Evolutionary conservation across 768 basidiomycete species (phyloP), one percentile per base, ranked within the genome.

Genomic region (Mycena capillaripes): DNA sequence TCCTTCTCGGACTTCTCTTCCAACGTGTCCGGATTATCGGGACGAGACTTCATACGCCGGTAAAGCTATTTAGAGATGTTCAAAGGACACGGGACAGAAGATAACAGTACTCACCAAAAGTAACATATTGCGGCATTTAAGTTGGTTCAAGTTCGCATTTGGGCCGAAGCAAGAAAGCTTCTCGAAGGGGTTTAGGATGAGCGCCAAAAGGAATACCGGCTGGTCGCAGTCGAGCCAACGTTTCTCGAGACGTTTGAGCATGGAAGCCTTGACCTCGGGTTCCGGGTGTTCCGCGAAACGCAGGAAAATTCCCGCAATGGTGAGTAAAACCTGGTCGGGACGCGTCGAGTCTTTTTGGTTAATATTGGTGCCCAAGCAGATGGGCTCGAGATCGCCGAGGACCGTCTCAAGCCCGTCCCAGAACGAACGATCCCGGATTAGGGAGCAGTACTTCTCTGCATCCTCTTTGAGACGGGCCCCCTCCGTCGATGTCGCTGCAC

Each of bases 111-210:
- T 7, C 16, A 42, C 40, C 40, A 42, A 17, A 16, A 42, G 8
- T 17, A 42, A 4, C 9, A 42, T 10, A 17, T 42, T 9, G 40
- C 8, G 40, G 11, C 50, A 40, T 52, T 52, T 52, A 27, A 52
- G 79, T 1, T 53, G 76, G 68, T 71, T 77, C 23, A 79, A 36
- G 5, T 56, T 73, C 3, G 79, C 79, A 23, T 76, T 74, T 25
- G 75, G 71, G 8, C 81, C 79, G 65, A 81, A 82, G n/a, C 73
- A 72, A 27, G 76, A 77, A 59, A 82, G 19, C 7, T 73, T 73
- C 57, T 82, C 73, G 19, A 75, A 81, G 1, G 78, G 81, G 61
- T 82, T 81, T 8, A 82, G 74, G 4, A 82, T 69, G 8, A 82
- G 72, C 0, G 50, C 50, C 4, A 27, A 10, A 2, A 52, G 25